Conservation (phyloP, 768 basidiomycete species). For the Lentinula aciculospora region DNA sequence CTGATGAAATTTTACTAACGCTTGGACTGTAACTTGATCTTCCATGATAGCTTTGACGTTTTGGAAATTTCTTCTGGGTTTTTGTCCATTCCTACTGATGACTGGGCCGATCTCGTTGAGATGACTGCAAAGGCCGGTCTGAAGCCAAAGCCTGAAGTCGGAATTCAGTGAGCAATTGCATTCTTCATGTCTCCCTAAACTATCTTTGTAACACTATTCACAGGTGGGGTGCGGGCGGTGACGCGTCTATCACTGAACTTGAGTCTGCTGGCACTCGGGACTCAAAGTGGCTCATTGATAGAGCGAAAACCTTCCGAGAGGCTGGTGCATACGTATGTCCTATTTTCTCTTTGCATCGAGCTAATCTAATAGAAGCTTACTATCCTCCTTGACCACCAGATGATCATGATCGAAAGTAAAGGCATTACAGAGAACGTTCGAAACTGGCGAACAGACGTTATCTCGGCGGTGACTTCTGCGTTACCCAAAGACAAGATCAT, state of each 20-base stretch:
- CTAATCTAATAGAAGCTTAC: not conserved
- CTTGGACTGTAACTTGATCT: not conserved
- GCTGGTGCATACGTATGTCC: constrained; percentile 28
- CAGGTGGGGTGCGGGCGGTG: constrained; percentile 38
- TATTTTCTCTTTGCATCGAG: not conserved
- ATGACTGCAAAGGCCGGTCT: constrained; percentile 30
- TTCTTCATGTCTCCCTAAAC: not conserved
- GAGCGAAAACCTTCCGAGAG: constrained; percentile 33
- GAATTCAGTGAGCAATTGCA: constrained; percentile 25
- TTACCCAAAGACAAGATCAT: constrained; percentile 37
- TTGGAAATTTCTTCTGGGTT: constrained; percentile 40
- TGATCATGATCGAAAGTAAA: constrained; percentile 43
- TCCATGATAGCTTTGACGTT: constrained; percentile 32
- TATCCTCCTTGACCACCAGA: constrained; percentile 9
- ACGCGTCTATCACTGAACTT: constrained; percentile 30
- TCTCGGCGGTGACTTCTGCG: constrained; percentile 31
- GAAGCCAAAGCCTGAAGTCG: constrained; percentile 40
- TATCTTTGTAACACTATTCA: not conserved
- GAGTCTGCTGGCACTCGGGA: constrained; percentile 33
- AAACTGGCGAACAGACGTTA: constrained; percentile 35
- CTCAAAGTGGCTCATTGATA: constrained; percentile 33
- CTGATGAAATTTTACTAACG: not conserved
- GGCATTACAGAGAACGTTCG: constrained; percentile 42
- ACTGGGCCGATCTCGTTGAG: constrained; percentile 35
- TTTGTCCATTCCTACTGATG: constrained; percentile 37